These are phyloP conservation scores for Leucocoprinus birnbaumii DNA, from an alignment of 768 basidiomycete species.

Conservation along the genomic window DNA sequence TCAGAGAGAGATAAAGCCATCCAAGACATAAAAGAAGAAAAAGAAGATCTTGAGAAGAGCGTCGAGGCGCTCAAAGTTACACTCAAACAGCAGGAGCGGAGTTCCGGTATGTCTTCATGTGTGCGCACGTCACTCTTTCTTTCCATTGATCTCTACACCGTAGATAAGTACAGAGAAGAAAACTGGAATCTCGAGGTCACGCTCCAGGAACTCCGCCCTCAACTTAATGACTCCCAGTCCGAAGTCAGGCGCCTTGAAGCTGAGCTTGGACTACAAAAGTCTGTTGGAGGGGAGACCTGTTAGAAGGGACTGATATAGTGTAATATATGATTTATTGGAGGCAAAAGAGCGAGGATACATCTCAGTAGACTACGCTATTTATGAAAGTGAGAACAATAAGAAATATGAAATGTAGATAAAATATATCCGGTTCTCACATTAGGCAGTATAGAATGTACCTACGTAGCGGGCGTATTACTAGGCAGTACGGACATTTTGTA, in stretches of 20 bases:
- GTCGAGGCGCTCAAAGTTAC: conserved; percentile 72
- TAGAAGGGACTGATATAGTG: too few relatives aligned
- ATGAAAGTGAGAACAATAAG: too few relatives aligned
- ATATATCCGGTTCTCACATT: too few relatives aligned
- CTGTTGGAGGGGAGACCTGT: too few relatives aligned
- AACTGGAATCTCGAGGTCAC: conserved; percentile 98
- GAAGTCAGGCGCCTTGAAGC: conserved; percentile 68
- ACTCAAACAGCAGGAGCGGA: conserved; percentile 79
- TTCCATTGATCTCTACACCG: not conserved
- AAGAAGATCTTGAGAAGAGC: conserved; percentile 80
- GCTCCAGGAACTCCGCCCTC: conserved; percentile 79
- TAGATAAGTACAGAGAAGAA: conserved; percentile 96
- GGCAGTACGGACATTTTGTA: too few relatives aligned
- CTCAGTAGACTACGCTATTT: too few relatives aligned
- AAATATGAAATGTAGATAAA: too few relatives aligned
- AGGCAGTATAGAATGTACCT: too few relatives aligned
- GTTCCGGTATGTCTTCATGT: conserved; percentile 53
- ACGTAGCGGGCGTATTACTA: too few relatives aligned
- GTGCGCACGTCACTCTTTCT: conserved; percentile 6
- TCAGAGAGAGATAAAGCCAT: conserved; percentile 92
- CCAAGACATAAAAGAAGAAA: conserved; percentile 89
- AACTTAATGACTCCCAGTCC: conserved; percentile 64
- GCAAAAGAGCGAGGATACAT: too few relatives aligned
- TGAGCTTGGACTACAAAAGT: conserved; percentile 82
- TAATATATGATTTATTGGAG: too few relatives aligned